Conservation (phyloP, 1,284 basidiomycete species). For the Puccinia triticina region DNA sequence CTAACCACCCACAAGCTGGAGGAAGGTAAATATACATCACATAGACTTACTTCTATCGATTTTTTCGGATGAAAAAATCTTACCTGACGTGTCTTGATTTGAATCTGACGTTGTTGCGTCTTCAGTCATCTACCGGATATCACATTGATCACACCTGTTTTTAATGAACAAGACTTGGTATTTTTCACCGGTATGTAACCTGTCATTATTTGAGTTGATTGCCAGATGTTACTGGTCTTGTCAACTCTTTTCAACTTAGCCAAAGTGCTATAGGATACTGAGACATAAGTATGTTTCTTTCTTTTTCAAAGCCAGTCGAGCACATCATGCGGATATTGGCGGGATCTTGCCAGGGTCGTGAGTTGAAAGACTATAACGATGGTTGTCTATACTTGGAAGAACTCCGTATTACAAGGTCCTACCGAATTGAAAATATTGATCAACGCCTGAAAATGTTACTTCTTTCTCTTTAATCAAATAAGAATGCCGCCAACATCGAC, state of each 20-base stretch:
- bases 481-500: slow-evolving; percentile 91
- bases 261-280: background rate
- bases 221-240: background rate
- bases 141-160: slow-evolving; percentile 47
- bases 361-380: background rate
- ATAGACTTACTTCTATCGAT: background rate
- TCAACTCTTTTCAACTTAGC: background rate
- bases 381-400: background rate
- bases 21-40: slow-evolving; percentile 62
- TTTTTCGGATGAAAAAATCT: background rate
- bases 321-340: slow-evolving; percentile 58
- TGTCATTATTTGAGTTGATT: background rate
- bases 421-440: slow-evolving; percentile 56
- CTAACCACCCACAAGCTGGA: slow-evolving; percentile 83
- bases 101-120: background rate
- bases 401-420: slow-evolving; percentile 51
- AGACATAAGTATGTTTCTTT: too few relatives aligned
- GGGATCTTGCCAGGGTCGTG: slow-evolving; percentile 70
- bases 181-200: slow-evolving; percentile 44
- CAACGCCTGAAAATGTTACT: slow-evolving; percentile 28
- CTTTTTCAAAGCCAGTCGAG: slow-evolving; percentile 43
- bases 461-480: slow-evolving; percentile 55
- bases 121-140: slow-evolving; percentile 58
- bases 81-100: background rate
- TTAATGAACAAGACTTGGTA: slow-evolving; percentile 27